Base-by-base conservation (phyloP, 2,329 filamentous ascomycete species). In the Incumbomyces delicatus region DNA sequence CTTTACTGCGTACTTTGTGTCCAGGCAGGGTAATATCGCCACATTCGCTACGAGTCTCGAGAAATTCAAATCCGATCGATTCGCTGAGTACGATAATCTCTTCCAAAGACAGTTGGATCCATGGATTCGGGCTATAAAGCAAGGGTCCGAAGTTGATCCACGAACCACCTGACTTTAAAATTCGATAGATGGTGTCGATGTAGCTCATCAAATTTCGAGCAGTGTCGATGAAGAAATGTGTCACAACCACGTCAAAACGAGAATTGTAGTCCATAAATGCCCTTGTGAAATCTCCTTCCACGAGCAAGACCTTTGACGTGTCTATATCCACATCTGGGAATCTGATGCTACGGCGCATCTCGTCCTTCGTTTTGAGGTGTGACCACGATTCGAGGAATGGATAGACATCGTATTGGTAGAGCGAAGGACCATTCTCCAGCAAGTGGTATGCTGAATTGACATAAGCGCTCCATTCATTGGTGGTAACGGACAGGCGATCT, bases 181-280 rank as follows among this genome's bases (percentile, higher is more conserved):
- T 92, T 60, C 84, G 77, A 36, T 69, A 71, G 47, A 96, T 86
- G 2, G 87, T 81, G 61, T 94, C 81, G 30, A 96, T 77, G 61
- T 96, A 98, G 2, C 83, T 77, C 46, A 96, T 84, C 31, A 95
- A 63, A 62, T 96, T 96, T 1, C 90, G 88, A 2, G 92, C 92
- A 1, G 92, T 98, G 63, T 98, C 92, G 47, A 96, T 82, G 69
- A 98, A 98, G 69, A 96, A 98, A 12, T 94, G 85, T 2, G 85
- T 86, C 0, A 85, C 81, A 1, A 96, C 86, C 1, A 83, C 88
- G 58, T 95, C 82, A 62, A 87, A 95, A 3, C 52, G 49, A 0
- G 50, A 54, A 5, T 30, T 1, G 4, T 54, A 41, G 1, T 50
- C 34, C 2, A 46, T 31, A 40, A 70, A 64, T 1, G 61, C 59